Evolutionary conservation across 805 yeast species (phyloP).

Genomic region (Nakazawaea ernobii): DNA sequence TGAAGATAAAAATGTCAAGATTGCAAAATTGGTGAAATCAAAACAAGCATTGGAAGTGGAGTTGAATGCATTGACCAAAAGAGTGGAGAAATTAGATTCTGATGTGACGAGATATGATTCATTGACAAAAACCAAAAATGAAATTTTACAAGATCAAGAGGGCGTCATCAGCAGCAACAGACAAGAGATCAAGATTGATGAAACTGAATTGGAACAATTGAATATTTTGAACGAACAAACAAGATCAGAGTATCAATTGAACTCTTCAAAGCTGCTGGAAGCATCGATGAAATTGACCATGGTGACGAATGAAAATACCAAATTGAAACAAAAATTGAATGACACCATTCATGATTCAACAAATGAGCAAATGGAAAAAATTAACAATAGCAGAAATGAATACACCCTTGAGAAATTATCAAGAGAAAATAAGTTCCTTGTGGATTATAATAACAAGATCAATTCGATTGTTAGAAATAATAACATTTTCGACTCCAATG

Average conservation of each 20-base stretch:
- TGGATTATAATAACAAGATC: slow-evolving; percentile 18
- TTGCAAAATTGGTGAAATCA: slow-evolving; percentile 36
- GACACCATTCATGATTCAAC: slow-evolving; percentile 11
- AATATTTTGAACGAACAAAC: slow-evolving; percentile 23
- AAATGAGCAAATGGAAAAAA: not conserved
- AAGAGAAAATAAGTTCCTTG: slow-evolving; percentile 20
- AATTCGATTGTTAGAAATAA: slow-evolving; percentile 21
- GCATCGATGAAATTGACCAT: slow-evolving; percentile 24
- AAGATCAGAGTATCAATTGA: slow-evolving; percentile 37
- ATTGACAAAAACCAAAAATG: slow-evolving; percentile 12
- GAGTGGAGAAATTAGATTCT: slow-evolving; percentile 24
- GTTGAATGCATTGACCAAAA: slow-evolving; percentile 22
- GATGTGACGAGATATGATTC: slow-evolving; percentile 20
- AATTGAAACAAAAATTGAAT: slow-evolving; percentile 13
- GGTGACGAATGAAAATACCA: slow-evolving; percentile 27
- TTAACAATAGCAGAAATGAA: slow-evolving; percentile 1
- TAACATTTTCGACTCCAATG: slow-evolving; percentile 3
- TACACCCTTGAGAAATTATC: slow-evolving; percentile 6
- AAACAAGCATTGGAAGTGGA: slow-evolving; percentile 27
- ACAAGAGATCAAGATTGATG: slow-evolving; percentile 13
- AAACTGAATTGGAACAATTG: slow-evolving; percentile 14
- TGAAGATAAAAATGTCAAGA: slow-evolving; percentile 32
- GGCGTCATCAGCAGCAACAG: not conserved
- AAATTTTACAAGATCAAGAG: slow-evolving; percentile 10
- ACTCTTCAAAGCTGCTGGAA: slow-evolving; percentile 42